Conservation (phyloP, 1,284 basidiomycete species). For the Fomes fomentarius region DNA sequence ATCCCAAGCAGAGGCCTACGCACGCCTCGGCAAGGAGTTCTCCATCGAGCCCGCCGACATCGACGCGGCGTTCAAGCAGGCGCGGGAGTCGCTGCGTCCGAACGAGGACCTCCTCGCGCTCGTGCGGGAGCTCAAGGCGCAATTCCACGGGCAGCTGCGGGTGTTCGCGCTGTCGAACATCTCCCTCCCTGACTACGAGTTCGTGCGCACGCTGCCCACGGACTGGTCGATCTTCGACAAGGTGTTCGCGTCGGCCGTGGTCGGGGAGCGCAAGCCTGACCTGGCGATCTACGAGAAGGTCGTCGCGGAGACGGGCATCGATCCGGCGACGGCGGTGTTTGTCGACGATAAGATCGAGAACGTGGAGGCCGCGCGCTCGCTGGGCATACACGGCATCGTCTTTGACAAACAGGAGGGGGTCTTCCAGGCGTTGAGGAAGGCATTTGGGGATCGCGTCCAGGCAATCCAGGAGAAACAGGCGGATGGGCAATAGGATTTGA, state of each 20-base stretch:
- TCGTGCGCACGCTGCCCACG: slow-evolving; percentile 42
- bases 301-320: slow-evolving; percentile 42
- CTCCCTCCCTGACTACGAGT: slow-evolving; percentile 53
- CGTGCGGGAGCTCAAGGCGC: slow-evolving; percentile 48
- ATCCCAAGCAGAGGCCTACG: slow-evolving; percentile 50
- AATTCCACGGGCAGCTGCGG: slow-evolving; percentile 36
- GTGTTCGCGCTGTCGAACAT: slow-evolving; percentile 66
- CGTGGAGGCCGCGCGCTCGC: slow-evolving; percentile 53
- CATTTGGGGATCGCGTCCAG: slow-evolving; percentile 47
- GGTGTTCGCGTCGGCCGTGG: slow-evolving; percentile 55
- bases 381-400: slow-evolving; percentile 58
- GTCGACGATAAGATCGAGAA: slow-evolving; percentile 64
- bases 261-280: slow-evolving; percentile 40
- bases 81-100: slow-evolving; percentile 48
- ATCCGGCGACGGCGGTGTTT: slow-evolving; percentile 49
- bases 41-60: slow-evolving; percentile 43
- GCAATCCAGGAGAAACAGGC: slow-evolving; percentile 7
- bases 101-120: slow-evolving; percentile 49
- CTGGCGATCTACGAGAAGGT: slow-evolving; percentile 57
- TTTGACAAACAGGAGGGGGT: slow-evolving; percentile 46
- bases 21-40: slow-evolving; percentile 45
- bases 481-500: not conserved
- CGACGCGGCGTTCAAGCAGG: slow-evolving; percentile 45
- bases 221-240: slow-evolving; percentile 59
- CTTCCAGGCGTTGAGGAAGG: slow-evolving; percentile 46